A percentile compares a stretch with the other conserved stretches of the same genome.
phyloP scores from a whole-genome alignment of 768 basidiomycete species.

The Porphyrellus cyaneotinctus region DNA sequence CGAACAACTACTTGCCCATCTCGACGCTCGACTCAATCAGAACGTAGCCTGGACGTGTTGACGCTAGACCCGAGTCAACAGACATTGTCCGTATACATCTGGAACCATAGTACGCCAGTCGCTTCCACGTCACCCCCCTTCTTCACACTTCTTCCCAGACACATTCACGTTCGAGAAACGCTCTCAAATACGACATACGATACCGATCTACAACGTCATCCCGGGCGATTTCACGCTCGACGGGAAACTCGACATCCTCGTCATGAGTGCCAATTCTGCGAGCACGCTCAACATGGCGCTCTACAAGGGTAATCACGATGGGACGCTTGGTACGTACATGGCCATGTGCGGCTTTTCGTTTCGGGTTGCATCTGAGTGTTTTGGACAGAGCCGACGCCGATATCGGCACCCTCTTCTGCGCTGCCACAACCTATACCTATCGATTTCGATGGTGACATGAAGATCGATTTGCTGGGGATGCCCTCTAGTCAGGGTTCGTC shows the following conservation, averaged over 20 bases:
- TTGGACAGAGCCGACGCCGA: constrained; percentile 31
- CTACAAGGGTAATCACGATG: constrained; percentile 59
- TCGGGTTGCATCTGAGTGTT: not conserved
- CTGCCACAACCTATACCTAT: constrained; percentile 79
- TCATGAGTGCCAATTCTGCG: constrained; percentile 66
- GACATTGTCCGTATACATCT: constrained; percentile 70
- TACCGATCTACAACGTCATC: constrained; percentile 71
- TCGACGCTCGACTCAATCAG: not conserved
- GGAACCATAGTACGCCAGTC: constrained; percentile 70
- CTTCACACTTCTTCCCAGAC: constrained; percentile 37
- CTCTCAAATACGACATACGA: constrained; percentile 50
- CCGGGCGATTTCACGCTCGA: constrained; percentile 94
- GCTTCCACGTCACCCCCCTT: not conserved
- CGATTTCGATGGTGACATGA: constrained; percentile 85
- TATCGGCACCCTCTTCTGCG: constrained; percentile 60
- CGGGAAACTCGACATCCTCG: constrained; percentile 83
- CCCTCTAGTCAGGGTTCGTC: constrained; percentile 37
- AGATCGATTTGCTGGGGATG: constrained; percentile 80
- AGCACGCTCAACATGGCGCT: constrained; percentile 62
- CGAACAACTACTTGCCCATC: constrained; percentile 2
- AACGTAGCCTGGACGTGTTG: constrained; percentile 70
- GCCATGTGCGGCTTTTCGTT: not conserved
- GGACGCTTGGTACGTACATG: constrained; percentile 58
- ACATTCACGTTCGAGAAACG: constrained; percentile 53
- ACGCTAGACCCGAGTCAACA: constrained; percentile 72